Evolutionary conservation across 805 yeast species (phyloP), one percentile per base, ranked within the genome.

Genomic region (Huiozyma sinensis): DNA sequence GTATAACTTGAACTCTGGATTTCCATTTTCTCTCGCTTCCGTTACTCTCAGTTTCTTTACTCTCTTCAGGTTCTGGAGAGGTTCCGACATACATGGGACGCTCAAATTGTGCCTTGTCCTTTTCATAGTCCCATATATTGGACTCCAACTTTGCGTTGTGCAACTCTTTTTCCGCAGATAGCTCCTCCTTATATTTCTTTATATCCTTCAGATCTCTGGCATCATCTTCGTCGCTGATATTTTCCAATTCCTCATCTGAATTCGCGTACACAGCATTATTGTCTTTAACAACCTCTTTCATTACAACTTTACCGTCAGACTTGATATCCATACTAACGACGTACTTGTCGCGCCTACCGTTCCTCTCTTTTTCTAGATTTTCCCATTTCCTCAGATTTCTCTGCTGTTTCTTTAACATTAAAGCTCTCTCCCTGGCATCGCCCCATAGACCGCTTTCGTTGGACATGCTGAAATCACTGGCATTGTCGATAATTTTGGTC

Each of bases 401-500:
- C 55, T 92, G 97, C 59, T 89, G 97, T 51, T 78, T 78, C 60
- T 88, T 87, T 53, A 92, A 66, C 58, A 85, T 87, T 45, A 87
- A 67, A 0, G 97, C 97, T 52, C 92, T 76, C 53, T 94, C 97
- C 43, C 81, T 72, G 1, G 95, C 81, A 34, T 71, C 68, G 0
- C 95, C 79, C 97, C 98, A 92, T 49, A 81, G 67, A 51, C 76
- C 81, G 31, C 70, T 71, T 0, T 73, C 64, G 2, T 68, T 67
- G 0, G 86, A 76, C 33, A 71, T 65, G 11, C 73, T 67, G 44
- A 81, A 63, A 59, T 92, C 98, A 5, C 95, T 77, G 0, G 94
- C 96, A 57, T 86, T 81, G 59, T 92, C 99, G 35, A 94, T 89
- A 49, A 92, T 87, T 52, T 77, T 78, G 0, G 98, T 92, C 59